Base-by-base conservation (phyloP, 371 early-diverging fungal species). In the Saksenaea vasiformis region DNA sequence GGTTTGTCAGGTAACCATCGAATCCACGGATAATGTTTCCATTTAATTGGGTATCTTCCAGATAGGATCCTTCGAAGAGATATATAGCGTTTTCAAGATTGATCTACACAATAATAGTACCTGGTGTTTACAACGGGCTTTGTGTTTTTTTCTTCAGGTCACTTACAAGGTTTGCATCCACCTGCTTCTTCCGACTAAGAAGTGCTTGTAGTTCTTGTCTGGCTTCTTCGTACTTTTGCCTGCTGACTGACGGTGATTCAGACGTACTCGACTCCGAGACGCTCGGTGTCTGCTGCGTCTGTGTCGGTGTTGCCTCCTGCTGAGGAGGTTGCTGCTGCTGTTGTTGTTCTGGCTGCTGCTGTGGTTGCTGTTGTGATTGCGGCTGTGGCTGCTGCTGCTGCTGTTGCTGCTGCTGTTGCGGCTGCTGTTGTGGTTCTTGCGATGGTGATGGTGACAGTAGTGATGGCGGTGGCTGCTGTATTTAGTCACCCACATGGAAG, bases 21-120 rank as follows among this genome's bases (percentile, higher is more conserved):
- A 93, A 94, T 0, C 94, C 94, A 34, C 87, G 84, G 55, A 94
- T 87, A 47, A 94, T 88, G 62, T 94, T 94, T 14, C 94, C 94
- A 53, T 85, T 84, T 36, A 81, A 83, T 53, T 85, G 87, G 5
- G 94, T 92, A 53, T 94, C 93, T 72, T 92, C 92, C 51, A 94
- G 68, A 66, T 94, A 94, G 11, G 90, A 87, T 1, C 90, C 90
- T 65, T 94, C 94, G 72, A 91, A 90, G 5, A 85, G 71, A 73
- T 91, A 94, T 60, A 94, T 90, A 51, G 85, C 82, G 31, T 85
- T 72, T 69, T 94, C 94, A 13, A 94, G 71, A 37, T 82, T 87
- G 60, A 81, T 69, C 74, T 74, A 27, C 17, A n/a, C n/a, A 31
- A 31, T 2, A 31, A 31, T 31, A 19, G 22, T 22, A 34, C 14